Base-by-base conservation (phyloP, 108 stramenopile species). In the Parietichytrium sp. region DNA sequence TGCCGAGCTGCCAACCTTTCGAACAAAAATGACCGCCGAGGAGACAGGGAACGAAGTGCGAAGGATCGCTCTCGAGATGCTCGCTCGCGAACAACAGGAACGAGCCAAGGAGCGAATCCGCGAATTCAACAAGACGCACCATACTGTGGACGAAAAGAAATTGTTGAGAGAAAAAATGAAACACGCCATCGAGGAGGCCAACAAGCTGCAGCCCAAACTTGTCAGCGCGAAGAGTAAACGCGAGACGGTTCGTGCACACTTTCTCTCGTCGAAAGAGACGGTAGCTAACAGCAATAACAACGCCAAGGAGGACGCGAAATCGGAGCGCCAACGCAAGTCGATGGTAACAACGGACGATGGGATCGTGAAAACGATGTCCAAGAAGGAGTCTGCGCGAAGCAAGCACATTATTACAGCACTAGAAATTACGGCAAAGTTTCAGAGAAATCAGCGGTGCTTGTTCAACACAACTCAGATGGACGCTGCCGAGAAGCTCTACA, bases 401-500 rank as follows among this genome's bases (percentile, higher is more conserved):
- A 53, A 53, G 52, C 52, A 29, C 8, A 27, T 29, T 2, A 29
- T 53, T 1, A 53, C 29, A 29, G 52, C 27, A 23, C 61, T 72
- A 6, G 45, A 33, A 7, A 45, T 45, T 25, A 42, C 61, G 8
- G 61, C 36, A n/a, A 72, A 72, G 33, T 72, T 72, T 3, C 45
- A 72, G 15, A 33, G 61, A n/a, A 72, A 33, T 10, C 61, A 72
- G 38, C 61, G 61, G 16, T 72, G 61, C 33, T 25, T 72, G 20
- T 72, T 72, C 33, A 72, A 72, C 2, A 6, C 61, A 6, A 6
- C 20, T 33, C 61, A 72, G 45, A 72, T 72, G 61, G 61, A 72
- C 10, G 42, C 42, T 23, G 61, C 61, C 8, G 61, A 72, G 42
- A 33, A 42, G 23, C 38, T 72, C 8, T 72, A 45, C 42, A 33